Evolutionary conservation across 2,329 filamentous ascomycete species (phyloP).

Genomic region (Fusarium buxicola): DNA sequence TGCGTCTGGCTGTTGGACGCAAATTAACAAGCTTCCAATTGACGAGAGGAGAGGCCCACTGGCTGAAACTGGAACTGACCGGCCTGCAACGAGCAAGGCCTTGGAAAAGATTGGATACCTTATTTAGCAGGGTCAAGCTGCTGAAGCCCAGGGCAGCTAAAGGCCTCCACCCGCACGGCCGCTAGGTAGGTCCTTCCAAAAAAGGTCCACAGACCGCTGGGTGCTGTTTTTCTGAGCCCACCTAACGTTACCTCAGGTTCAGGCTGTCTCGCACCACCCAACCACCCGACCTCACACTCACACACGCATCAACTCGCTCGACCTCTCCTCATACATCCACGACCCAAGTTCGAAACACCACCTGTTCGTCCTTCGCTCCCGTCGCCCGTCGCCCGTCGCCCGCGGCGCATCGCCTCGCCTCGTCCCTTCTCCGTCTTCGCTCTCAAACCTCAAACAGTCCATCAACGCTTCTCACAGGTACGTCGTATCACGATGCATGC

Average conservation of each 20-base stretch:
- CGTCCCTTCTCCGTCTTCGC: constrained; percentile 8
- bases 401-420: constrained; percentile 20
- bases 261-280: constrained; percentile 20
- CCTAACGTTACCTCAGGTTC: constrained; percentile 1
- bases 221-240: not conserved
- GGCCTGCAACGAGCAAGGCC: not conserved
- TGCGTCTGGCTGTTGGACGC: not conserved
- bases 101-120: too few relatives aligned
- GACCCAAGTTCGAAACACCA: constrained; percentile 23
- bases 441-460: constrained; percentile 9
- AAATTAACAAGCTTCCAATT: too few relatives aligned
- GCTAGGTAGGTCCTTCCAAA: not conserved
- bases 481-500: constrained; percentile 34
- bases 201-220: not conserved
- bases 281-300: constrained; percentile 12
- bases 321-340: constrained; percentile 35
- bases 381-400: too few relatives aligned
- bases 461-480: constrained; percentile 34
- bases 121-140: not conserved
- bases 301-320: constrained; percentile 6
- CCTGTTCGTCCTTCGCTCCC: constrained; percentile 26
- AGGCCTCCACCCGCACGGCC: constrained; percentile 1
- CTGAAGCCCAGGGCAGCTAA: not conserved
- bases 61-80: constrained; percentile 10
- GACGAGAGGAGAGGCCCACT: not conserved